Conservation (phyloP, 495 filamentous ascomycete species). For the Pseudomonodictys pantanalensis region DNA sequence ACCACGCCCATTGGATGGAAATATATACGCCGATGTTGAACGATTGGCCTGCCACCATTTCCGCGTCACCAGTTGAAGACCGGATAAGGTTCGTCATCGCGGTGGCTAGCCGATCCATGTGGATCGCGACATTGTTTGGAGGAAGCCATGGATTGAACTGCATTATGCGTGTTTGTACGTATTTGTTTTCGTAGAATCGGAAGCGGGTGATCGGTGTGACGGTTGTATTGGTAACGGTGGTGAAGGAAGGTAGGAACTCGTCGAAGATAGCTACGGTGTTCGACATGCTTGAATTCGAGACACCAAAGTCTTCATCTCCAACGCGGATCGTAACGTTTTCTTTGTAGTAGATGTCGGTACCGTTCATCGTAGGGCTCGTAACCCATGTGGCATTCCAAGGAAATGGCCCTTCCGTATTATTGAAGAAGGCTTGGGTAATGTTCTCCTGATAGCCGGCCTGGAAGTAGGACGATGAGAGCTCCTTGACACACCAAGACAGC, state of each 20-base stretch:
- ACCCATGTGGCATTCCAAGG: slow-evolving; percentile 4
- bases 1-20: slow-evolving; percentile 23
- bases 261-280: slow-evolving; percentile 7
- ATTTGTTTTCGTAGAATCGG: not conserved
- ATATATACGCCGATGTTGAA: slow-evolving; percentile 15
- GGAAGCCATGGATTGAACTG: slow-evolving; percentile 21
- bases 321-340: slow-evolving; percentile 9
- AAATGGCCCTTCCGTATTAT: slow-evolving; percentile 9
- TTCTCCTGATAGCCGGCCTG: slow-evolving; percentile 16
- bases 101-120: slow-evolving; percentile 18
- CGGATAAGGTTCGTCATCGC: slow-evolving; percentile 25
- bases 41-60: slow-evolving; percentile 10
- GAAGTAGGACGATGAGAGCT: slow-evolving; percentile 20
- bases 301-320: not conserved
- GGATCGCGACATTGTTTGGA: slow-evolving; percentile 13
- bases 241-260: slow-evolving; percentile 12
- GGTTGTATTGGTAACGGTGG: not conserved
- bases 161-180: not conserved
- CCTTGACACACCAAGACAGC: slow-evolving; percentile 21
- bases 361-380: not conserved
- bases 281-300: not conserved
- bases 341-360: not conserved
- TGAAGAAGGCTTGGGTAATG: slow-evolving; percentile 10
- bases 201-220: not conserved
- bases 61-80: not conserved